Base-by-base conservation (phyloP, 2,329 filamentous ascomycete genomes). In the Cladobotryum protrusum region DNA sequence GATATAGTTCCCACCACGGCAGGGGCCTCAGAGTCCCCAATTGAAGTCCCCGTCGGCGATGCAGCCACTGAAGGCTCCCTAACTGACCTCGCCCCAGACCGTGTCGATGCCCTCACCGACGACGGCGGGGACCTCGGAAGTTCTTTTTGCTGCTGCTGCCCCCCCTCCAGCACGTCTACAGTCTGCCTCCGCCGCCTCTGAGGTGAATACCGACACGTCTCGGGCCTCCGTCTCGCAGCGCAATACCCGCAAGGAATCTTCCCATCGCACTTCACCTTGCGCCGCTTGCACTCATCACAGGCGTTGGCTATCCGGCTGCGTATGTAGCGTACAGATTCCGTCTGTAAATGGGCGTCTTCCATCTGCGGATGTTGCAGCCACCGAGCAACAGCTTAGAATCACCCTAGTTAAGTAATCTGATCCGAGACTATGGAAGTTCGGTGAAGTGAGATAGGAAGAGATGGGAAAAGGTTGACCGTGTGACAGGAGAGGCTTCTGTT, bases 251-350 rank as follows among this genome's bases (percentile, higher is more conserved):
- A 80, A 1, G 77, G 77, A n/a, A 68, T 57, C n/a, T 68, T 68
- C 1, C 77, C 77, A 54, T 78, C 76, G 59, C 77, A 80, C 62
- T 77, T 78, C 37, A 79, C 73, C 67, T 79, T 79, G 48, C 75
- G 71, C 11, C 71, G 67, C 56, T 79, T 79, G 66, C 76, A 79
- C 3, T 70, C 69, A 54, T 79, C 75, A 61, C 77, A 79, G 40
- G 77, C 77, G 53, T 78, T 78, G 50, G 73, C 67, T 40, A 78
- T 72, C 52, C 76, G 75, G 49, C 63, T 68, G 49, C 67, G 68
- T 53, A 70, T 63, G 55, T 63, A 64, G 13, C 52, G 52, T 42
- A 51, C 43, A 14, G 47, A 44, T 20, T 40, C 29, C 12, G 29
- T 33, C 15, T 12, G 17, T 19, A 17, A 19, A 17, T 18, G 17